Conservation (phyloP, 495 filamentous ascomycete species). For the Tuber magnatum region DNA sequence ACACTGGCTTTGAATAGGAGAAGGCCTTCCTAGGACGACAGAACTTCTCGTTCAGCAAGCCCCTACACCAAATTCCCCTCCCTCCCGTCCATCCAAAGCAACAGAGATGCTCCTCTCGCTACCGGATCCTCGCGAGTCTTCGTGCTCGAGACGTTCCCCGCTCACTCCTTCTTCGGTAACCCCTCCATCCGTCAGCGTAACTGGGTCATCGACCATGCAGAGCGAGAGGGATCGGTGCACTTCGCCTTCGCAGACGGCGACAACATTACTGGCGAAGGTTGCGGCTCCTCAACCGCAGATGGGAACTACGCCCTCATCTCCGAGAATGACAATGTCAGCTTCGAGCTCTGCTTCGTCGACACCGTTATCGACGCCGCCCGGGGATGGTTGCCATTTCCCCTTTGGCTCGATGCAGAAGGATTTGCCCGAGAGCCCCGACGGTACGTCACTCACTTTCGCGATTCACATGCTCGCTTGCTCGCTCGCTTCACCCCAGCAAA, state of each 20-base stretch:
- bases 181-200: conserved; percentile 38
- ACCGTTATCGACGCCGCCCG: conserved; percentile 38
- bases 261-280: conserved; percentile 38
- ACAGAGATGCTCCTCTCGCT: conserved; percentile 38
- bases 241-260: conserved; percentile 36
- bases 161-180: conserved; percentile 41
- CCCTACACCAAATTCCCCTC: conserved; percentile 23
- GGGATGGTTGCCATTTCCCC: conserved; percentile 38
- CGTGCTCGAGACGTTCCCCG: conserved; percentile 35
- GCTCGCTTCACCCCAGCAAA: conserved; percentile 6
- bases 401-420: conserved; percentile 35
- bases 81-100: conserved; percentile 29
- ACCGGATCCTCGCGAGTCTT: conserved; percentile 28
- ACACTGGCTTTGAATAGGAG: conserved; percentile 38
- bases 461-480: background rate
- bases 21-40: conserved; percentile 38
- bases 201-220: conserved; percentile 35
- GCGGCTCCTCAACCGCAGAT: conserved; percentile 30
- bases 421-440: conserved; percentile 39
- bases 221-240: conserved; percentile 39
- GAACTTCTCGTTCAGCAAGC: conserved; percentile 21
- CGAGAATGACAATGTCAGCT: conserved; percentile 31
- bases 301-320: conserved; percentile 33
- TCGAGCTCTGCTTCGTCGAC: conserved; percentile 34
- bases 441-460: conserved; percentile 24